These are phyloP conservation scores for Albatrellus sp. DNA, from an alignment of 1,284 basidiomycete species.

Conservation along the genomic window DNA sequence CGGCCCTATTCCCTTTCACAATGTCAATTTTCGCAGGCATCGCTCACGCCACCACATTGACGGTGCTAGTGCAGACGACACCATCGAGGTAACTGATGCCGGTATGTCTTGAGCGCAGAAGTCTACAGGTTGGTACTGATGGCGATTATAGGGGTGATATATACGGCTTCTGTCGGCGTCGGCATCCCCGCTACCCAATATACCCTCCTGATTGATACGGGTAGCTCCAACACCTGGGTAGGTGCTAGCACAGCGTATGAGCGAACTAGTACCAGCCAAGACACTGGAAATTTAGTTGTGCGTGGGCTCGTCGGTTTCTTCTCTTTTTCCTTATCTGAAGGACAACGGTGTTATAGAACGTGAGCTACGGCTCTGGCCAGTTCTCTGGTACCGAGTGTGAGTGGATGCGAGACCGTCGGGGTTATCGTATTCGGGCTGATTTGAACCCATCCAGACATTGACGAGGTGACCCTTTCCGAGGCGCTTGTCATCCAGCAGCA, in stretches of 20 bases:
- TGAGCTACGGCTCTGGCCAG: slow-evolving; percentile 37
- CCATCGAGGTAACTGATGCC: slow-evolving; percentile 42
- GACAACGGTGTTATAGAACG: slow-evolving; percentile 15
- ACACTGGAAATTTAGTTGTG: slow-evolving; percentile 30
- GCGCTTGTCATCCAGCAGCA: slow-evolving; percentile 34
- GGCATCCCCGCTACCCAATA: slow-evolving; percentile 47
- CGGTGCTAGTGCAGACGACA: slow-evolving; percentile 13
- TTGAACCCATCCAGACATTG: slow-evolving; percentile 22
- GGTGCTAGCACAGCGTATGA: slow-evolving; percentile 33
- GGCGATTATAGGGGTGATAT: slow-evolving; percentile 26
- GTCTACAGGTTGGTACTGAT: slow-evolving; percentile 19
- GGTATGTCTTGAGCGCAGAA: slow-evolving; percentile 17
- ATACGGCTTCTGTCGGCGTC: slow-evolving; percentile 41
- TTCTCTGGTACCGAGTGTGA: slow-evolving; percentile 40
- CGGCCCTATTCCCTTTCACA: slow-evolving; percentile 26
- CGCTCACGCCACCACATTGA: slow-evolving; percentile 14
- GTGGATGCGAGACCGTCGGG: slow-evolving; percentile 4
- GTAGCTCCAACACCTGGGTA: slow-evolving; percentile 36
- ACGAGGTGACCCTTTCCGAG: slow-evolving; percentile 30
- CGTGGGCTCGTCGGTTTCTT: slow-evolving; percentile 7
- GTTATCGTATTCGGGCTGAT: not conserved
- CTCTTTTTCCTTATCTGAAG: not conserved
- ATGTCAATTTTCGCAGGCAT: slow-evolving; percentile 13
- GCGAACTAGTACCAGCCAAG: slow-evolving; percentile 27
- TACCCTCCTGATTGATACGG: slow-evolving; percentile 46